Evolutionary conservation across 805 yeast genomes (phyloP).

Genomic region (Candida sithepensis): DNA sequence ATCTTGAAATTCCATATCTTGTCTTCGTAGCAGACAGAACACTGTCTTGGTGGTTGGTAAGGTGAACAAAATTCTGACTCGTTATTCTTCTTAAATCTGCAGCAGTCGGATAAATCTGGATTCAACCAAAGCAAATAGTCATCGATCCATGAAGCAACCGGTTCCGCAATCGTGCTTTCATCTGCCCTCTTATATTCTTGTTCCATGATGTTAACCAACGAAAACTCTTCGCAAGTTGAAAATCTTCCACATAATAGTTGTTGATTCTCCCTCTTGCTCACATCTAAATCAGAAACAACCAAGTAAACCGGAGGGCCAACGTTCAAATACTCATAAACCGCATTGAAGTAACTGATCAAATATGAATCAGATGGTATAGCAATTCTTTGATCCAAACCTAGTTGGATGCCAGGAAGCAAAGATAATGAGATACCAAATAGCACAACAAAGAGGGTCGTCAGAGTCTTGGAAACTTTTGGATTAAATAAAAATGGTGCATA

Average conservation of each 20-base stretch:
- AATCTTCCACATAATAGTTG: constrained; percentile 82
- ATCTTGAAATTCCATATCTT: constrained; percentile 66
- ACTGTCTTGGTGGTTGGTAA: constrained; percentile 61
- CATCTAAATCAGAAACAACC: constrained; percentile 66
- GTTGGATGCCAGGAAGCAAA: constrained; percentile 60
- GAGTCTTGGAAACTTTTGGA: constrained; percentile 40
- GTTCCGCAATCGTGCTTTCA: constrained; percentile 67
- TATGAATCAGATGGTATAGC: constrained; percentile 86
- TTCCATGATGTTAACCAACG: constrained; percentile 76
- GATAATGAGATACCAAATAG: constrained; percentile 70
- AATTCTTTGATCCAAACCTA: constrained; percentile 86
- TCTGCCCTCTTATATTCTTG: constrained; percentile 73
- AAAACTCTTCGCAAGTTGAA: constrained; percentile 74
- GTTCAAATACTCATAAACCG: constrained; percentile 66
- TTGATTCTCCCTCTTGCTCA: constrained; percentile 60
- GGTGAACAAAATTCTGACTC: constrained; percentile 62
- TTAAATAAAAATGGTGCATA: constrained; percentile 62
- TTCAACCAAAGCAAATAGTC: constrained; percentile 84
- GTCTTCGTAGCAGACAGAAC: constrained; percentile 67
- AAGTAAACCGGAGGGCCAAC: constrained; percentile 93
- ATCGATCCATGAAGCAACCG: constrained; percentile 90
- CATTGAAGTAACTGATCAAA: constrained; percentile 74
- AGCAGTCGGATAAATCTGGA: constrained; percentile 84
- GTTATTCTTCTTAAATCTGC: constrained; percentile 58
- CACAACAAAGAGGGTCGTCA: constrained; percentile 51